Conservation (phyloP, 2,329 filamentous ascomycete genomes). For the Microdochium trichocladiopsis region DNA sequence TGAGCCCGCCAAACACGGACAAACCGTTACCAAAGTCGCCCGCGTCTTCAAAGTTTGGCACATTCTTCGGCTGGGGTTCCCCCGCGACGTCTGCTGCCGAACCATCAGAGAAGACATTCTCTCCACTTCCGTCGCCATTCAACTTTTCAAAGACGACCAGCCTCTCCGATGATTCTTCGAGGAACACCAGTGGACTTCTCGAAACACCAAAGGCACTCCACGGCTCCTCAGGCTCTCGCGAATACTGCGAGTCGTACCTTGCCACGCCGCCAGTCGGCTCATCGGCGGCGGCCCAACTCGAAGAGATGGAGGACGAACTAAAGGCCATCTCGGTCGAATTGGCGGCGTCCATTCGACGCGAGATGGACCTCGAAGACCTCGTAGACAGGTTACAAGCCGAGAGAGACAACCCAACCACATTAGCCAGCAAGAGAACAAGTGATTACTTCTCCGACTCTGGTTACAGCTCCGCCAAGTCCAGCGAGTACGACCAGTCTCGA, state of each 20-base stretch:
- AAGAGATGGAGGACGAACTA: conserved; percentile 90
- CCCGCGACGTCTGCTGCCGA: conserved; percentile 40
- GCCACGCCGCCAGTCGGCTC: conserved; percentile 37
- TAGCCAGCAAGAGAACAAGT: conserved; percentile 68
- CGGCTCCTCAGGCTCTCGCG: conserved; percentile 32
- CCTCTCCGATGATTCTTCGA: conserved; percentile 32
- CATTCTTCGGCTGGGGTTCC: conserved; percentile 47
- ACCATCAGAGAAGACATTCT: conserved; percentile 39
- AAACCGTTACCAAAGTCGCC: conserved; percentile 51
- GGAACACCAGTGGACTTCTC: conserved; percentile 29
- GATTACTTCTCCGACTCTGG: conserved; percentile 98
- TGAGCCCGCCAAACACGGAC: conserved; percentile 34
- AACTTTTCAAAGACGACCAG: conserved; percentile 30
- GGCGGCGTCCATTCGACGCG: conserved; percentile 83
- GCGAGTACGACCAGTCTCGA: conserved; percentile 54
- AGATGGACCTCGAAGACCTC: conserved; percentile 94
- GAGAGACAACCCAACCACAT: conserved; percentile 45
- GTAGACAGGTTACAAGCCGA: conserved; percentile 85
- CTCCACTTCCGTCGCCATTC: conserved; percentile 43
- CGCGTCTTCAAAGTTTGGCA: conserved; percentile 37
- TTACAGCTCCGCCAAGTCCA: conserved; percentile 73
- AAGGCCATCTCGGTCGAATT: conserved; percentile 90
- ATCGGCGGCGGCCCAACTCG: conserved; percentile 50
- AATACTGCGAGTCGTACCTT: conserved; percentile 44
- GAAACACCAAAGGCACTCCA: conserved; percentile 31